A percentile compares a stretch with the other conserved stretches of the same genome.
Evolutionary conservation across 1,284 basidiomycete species (phyloP).

Genomic region (Cutaneotrichosporon sp.): DNA sequence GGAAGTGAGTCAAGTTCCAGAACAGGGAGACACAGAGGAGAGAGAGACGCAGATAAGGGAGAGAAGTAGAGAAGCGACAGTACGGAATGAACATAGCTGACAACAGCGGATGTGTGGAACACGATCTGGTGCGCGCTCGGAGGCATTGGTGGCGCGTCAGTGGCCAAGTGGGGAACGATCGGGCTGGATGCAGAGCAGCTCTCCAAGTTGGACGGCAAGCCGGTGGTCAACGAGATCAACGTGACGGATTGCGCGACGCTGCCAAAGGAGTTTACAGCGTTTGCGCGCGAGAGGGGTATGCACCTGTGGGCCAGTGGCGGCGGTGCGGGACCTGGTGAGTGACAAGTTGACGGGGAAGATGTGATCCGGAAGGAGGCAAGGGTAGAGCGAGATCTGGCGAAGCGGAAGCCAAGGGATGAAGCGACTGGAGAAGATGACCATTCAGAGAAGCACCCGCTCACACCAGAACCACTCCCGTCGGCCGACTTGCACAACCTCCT

Average conservation of each 20-base stretch:
- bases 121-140: conserved; percentile 15
- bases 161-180: conserved; percentile 43
- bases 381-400: not conserved
- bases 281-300: conserved; percentile 40
- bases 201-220: conserved; percentile 23
- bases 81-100: not conserved
- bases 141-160: conserved; percentile 10
- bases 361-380: not conserved
- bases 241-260: conserved; percentile 51
- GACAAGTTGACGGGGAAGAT: not conserved
- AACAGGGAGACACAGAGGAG: not conserved
- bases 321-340: conserved; percentile 45
- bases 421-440: no score
- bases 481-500: conserved; percentile 51
- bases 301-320: conserved; percentile 52
- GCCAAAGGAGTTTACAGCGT: conserved; percentile 42
- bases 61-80: not conserved
- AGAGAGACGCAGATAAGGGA: not conserved
- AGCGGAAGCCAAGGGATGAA: not conserved
- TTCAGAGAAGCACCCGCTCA: not conserved
- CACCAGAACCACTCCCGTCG: conserved; percentile 48
- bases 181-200: conserved; percentile 37
- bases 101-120: conserved; percentile 9
- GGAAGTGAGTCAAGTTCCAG: conserved; percentile 18
- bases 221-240: conserved; percentile 46